phyloP scores from a whole-genome alignment of 441 rosid genomes.

The Hura crepitans region DNA sequence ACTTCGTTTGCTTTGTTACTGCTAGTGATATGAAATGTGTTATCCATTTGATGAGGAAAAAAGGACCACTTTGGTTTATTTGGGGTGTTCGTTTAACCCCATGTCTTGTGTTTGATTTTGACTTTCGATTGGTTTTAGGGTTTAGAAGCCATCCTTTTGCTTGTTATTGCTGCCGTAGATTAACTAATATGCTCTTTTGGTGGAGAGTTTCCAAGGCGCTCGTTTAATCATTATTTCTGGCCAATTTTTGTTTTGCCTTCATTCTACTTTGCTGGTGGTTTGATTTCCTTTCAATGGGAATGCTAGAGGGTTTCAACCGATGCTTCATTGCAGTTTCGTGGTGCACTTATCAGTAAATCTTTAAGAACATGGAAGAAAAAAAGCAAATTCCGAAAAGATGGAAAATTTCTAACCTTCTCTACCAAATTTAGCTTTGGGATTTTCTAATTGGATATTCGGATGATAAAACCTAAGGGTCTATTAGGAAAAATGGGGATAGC shows the following conservation, averaged over 20 bases:
- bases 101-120: not conserved
- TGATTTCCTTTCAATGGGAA: not conserved
- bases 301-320: not conserved
- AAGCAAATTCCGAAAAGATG: no score
- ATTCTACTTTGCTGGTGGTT: no score
- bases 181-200: not conserved
- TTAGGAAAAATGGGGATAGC: not conserved
- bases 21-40: not conserved
- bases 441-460: not conserved
- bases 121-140: not conserved
- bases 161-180: not conserved
- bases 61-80: no score
- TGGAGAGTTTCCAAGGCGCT: not conserved
- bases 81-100: not conserved
- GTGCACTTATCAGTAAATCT: no score
- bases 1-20: not conserved
- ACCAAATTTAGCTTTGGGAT: not conserved
- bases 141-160: not conserved
- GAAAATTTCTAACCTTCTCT: no score
- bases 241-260: not conserved
- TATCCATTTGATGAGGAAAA: no score
- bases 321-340: not conserved
- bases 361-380: no score
- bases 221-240: not conserved
- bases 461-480: not conserved